These are phyloP conservation scores for Nemania bipapillata DNA, from an alignment of 2,329 filamentous ascomycete species.

Conservation along the genomic window DNA sequence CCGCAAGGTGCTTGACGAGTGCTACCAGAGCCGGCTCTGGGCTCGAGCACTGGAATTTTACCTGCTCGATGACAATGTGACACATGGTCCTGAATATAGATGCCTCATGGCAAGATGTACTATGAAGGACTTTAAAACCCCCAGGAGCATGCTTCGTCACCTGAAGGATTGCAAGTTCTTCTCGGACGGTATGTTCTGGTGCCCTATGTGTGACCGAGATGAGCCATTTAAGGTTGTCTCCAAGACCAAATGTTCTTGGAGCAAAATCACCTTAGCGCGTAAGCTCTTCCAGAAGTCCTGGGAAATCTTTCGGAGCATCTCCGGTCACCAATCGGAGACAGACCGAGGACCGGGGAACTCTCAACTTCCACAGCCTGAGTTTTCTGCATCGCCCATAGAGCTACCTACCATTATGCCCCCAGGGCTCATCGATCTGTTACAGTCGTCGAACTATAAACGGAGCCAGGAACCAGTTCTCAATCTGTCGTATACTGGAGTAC, in stretches of 20 bases:
- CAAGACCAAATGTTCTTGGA: constrained; percentile 38
- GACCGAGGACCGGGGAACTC: background rate
- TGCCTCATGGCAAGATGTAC: constrained; percentile 41
- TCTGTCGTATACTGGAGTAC: background rate
- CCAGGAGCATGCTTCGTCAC: constrained; percentile 39
- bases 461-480: background rate
- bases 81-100: constrained; percentile 14
- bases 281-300: constrained; percentile 9
- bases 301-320: background rate
- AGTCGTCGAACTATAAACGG: background rate
- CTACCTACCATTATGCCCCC: background rate
- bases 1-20: constrained; percentile 35
- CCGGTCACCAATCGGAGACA: background rate
- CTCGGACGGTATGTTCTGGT: constrained; percentile 34
- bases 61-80: constrained; percentile 28
- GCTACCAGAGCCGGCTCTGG: constrained; percentile 37
- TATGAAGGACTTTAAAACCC: constrained; percentile 27
- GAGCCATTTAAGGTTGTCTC: constrained; percentile 33
- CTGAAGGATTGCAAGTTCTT: constrained; percentile 37
- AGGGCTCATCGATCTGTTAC: background rate
- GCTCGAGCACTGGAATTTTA: constrained; percentile 35
- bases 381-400: background rate
- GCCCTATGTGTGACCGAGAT: constrained; percentile 34
- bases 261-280: constrained; percentile 15
- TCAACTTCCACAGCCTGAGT: background rate